Evolutionary conservation across 2,329 filamentous ascomycete genomes (phyloP).

Genomic region (Boeremia lycopersici): DNA sequence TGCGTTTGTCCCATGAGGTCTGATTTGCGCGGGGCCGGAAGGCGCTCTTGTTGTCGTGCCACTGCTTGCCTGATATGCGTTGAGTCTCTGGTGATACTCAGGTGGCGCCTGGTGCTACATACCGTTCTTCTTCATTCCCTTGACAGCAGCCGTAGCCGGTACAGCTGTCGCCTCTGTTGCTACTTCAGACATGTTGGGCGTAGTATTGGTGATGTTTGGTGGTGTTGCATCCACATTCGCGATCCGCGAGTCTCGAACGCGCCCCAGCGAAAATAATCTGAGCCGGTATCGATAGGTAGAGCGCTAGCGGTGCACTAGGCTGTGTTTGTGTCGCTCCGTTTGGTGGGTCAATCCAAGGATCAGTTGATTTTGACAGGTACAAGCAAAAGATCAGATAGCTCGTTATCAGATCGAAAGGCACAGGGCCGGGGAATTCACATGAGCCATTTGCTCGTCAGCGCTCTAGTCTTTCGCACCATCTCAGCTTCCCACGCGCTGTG

Average conservation of each 20-base stretch:
- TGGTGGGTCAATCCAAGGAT: slow-evolving; percentile 12
- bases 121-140: slow-evolving; percentile 85
- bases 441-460: slow-evolving; percentile 26
- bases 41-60: slow-evolving; percentile 81
- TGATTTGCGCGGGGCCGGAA: slow-evolving; percentile 83
- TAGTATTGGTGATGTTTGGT: slow-evolving; percentile 10
- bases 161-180: slow-evolving; percentile 51
- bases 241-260: slow-evolving; percentile 22
- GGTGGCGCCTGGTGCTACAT: slow-evolving; percentile 16
- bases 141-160: slow-evolving; percentile 44
- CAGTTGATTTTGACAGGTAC: not conserved
- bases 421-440: slow-evolving; percentile 4
- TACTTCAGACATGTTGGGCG: slow-evolving; percentile 36
- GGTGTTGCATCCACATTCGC: slow-evolving; percentile 10
- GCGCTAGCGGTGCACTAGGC: slow-evolving; percentile 10
- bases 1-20: slow-evolving; percentile 78
- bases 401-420: slow-evolving; percentile 37
- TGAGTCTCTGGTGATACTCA: slow-evolving; percentile 13
- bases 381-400: slow-evolving; percentile 1
- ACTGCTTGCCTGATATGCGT: slow-evolving; percentile 79
- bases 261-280: slow-evolving; percentile 29
- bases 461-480: slow-evolving; percentile 17
- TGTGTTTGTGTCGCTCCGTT: slow-evolving; percentile 6
- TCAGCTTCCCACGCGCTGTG: slow-evolving; percentile 18
- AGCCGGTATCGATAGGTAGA: slow-evolving; percentile 29